Evolutionary conservation across 177 flowering plant genomes (phyloP), one percentile per base, ranked within the genome.

Genomic region (Vitis hybrid): DNA sequence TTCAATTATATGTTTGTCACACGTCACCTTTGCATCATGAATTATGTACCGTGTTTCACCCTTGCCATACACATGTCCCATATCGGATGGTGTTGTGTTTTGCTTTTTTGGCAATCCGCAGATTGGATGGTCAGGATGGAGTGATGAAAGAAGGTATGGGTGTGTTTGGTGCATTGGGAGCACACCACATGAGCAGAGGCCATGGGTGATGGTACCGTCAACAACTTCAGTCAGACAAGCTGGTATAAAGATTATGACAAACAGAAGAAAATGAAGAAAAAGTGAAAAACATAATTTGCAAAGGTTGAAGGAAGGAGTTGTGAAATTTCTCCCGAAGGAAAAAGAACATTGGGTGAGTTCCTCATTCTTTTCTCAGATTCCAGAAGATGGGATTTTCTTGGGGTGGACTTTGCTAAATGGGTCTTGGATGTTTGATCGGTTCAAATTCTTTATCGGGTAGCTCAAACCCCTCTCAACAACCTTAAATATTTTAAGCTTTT

Each of bases 361-460:
- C 68, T 14, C 30, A 9, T 65, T 65, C 50, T 63, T 61, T 48
- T 48, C 14, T 77, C n/a, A 46, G 27, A 64, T 73, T 75, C 79
- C 74, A 73, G 72, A 73, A 66, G 72, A 21, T 18, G 62, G 55
- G 72, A 59, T 65, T 65, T 72, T 62, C 24, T 55, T 59, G 46
- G 13, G 9, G 1, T n/a, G 1, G 52, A 60, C 55, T 11, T 55
- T 64, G 55, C 4, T 14, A 21, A 48, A 32, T n/a, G 60, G 51
- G 55, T 68, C 11, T 62, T 40, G 67, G 51, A 56, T 46, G 12
- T 24, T 14, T 71, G 62, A n/a, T 63, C 46, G n/a, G 54, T 67
- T 71, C 68, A 69, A 59, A 69, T 69, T 72, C 66, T 50, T 61
- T 13, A 60, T 52, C 64, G 51, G 82, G 82, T 51, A 40, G 69